A percentile compares a stretch with the other conserved stretches of the same genome.
Conservation (phyloP, 2,329 filamentous ascomycete species). For the Alternaria hordeiaustralica region DNA sequence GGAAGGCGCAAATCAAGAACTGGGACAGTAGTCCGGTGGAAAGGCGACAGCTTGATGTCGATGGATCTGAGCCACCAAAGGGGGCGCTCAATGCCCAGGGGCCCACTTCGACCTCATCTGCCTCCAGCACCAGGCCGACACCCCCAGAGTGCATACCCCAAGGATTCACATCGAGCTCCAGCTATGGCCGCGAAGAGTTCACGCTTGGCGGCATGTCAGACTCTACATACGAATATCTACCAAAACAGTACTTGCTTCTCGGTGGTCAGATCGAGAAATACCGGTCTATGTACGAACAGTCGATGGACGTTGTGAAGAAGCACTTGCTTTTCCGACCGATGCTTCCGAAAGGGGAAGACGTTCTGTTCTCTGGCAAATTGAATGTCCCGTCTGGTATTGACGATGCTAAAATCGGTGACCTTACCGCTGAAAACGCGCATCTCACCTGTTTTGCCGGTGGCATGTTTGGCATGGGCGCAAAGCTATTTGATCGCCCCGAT, state of each 20-base stretch:
- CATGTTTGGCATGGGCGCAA: constrained; percentile 71
- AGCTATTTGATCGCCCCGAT: constrained; percentile 62
- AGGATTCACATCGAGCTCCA: constrained; percentile 60
- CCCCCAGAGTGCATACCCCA: constrained; percentile 53
- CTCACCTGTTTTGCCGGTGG: constrained; percentile 74
- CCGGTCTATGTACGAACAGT: constrained; percentile 63
- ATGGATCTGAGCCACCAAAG: constrained; percentile 17
- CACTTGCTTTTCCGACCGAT: constrained; percentile 60
- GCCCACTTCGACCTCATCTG: constrained; percentile 6
- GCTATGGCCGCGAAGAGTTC: constrained; percentile 54
- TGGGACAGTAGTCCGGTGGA: constrained; percentile 26
- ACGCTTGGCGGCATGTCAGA: constrained; percentile 51
- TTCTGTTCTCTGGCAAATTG: constrained; percentile 51
- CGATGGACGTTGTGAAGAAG: constrained; percentile 52
- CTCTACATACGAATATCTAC: constrained; percentile 53
- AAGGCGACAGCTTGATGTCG: constrained; percentile 34
- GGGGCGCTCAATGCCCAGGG: constrained; percentile 7
- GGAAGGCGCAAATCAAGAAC: constrained; percentile 28
- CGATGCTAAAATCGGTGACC: constrained; percentile 29
- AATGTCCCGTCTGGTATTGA: constrained; percentile 41
- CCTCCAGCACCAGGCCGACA: constrained; percentile 16
- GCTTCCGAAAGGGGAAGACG: constrained; percentile 54
- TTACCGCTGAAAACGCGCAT: constrained; percentile 61
- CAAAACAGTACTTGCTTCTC: constrained; percentile 57
- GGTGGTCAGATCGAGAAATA: constrained; percentile 57